phyloP scores from a whole-genome alignment of 2,329 filamentous ascomycete species.

The Paracamarosporium sp. region DNA sequence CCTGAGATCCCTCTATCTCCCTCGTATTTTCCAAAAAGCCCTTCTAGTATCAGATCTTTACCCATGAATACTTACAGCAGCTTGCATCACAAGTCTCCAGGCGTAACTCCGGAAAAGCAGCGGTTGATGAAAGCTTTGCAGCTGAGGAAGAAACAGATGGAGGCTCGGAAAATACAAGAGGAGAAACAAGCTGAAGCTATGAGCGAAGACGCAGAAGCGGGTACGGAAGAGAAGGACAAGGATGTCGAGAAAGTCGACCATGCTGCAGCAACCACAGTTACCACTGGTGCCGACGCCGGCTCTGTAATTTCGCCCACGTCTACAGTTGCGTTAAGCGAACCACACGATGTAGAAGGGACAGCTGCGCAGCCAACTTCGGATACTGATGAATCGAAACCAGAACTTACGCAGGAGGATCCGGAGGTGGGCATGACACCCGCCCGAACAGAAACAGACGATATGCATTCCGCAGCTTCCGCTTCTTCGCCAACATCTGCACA shows the following conservation, averaged over 20 bases:
- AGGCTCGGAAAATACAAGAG: constrained; percentile 42
- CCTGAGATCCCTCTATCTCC: constrained; percentile 43
- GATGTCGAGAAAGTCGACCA: neutral
- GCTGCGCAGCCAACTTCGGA: constrained; percentile 16
- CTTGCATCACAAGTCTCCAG: constrained; percentile 48
- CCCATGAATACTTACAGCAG: constrained; percentile 46
- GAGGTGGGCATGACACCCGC: constrained; percentile 59
- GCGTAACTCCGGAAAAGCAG: constrained; percentile 88
- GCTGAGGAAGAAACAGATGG: constrained; percentile 81
- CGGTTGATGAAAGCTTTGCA: constrained; percentile 94
- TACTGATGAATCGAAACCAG: constrained; percentile 20
- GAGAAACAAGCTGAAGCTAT: constrained; percentile 9
- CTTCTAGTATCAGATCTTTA: constrained; percentile 52
- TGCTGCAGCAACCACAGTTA: neutral
- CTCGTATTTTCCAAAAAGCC: constrained; percentile 46
- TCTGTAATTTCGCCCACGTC: neutral
- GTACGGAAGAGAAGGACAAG: constrained; percentile 18
- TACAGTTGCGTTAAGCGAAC: neutral
- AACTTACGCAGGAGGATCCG: constrained; percentile 52
- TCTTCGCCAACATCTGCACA: constrained; percentile 48
- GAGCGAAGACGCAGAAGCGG: constrained; percentile 13
- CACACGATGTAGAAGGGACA: constrained; percentile 1
- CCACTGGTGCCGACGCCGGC: neutral
- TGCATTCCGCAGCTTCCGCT: constrained; percentile 42
- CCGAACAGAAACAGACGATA: constrained; percentile 42